A percentile compares a stretch with the other conserved stretches of the same genome.
Conservation (phyloP, 139 green algal species). For the Coelastrella sp. region DNA sequence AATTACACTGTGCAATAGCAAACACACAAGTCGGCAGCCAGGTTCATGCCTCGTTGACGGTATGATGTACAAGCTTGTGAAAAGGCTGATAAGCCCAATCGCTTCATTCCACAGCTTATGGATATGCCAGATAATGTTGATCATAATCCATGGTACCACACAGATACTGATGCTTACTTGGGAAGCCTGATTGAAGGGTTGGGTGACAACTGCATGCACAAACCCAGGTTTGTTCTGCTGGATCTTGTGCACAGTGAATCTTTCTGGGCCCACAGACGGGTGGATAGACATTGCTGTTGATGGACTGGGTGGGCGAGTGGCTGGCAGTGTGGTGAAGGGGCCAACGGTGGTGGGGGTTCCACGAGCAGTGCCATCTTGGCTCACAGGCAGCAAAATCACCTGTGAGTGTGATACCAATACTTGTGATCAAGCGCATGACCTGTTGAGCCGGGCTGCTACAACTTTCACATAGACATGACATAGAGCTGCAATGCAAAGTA, state of each 20-base stretch:
- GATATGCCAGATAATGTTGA: too few relatives aligned
- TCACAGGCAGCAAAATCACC: slow-evolving; percentile 40
- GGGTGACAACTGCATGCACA: slow-evolving; percentile 48
- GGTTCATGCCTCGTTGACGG: too few relatives aligned
- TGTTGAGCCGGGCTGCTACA: too few relatives aligned
- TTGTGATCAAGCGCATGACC: too few relatives aligned
- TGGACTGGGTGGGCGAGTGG: not conserved
- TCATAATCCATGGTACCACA: too few relatives aligned
- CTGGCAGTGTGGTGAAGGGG: slow-evolving; percentile 22
- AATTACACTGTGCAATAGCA: too few relatives aligned
- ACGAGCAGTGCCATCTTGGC: not conserved
- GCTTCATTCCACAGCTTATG: too few relatives aligned
- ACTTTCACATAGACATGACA: not conserved
- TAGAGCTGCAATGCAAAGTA: too few relatives aligned
- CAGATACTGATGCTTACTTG: not conserved
- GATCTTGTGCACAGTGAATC: slow-evolving; percentile 46
- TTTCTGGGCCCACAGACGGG: slow-evolving; percentile 26
- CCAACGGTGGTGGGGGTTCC: slow-evolving; percentile 11
- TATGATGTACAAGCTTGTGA: too few relatives aligned
- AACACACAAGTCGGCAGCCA: too few relatives aligned
- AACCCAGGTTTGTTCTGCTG: slow-evolving; percentile 56
- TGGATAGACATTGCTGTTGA: not conserved
- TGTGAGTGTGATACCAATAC: not conserved
- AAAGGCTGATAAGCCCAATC: too few relatives aligned
- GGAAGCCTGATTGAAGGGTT: slow-evolving; percentile 37